phyloP scores from a whole-genome alignment of 2,329 filamentous ascomycete genomes.

The Escovopsis sp. region DNA sequence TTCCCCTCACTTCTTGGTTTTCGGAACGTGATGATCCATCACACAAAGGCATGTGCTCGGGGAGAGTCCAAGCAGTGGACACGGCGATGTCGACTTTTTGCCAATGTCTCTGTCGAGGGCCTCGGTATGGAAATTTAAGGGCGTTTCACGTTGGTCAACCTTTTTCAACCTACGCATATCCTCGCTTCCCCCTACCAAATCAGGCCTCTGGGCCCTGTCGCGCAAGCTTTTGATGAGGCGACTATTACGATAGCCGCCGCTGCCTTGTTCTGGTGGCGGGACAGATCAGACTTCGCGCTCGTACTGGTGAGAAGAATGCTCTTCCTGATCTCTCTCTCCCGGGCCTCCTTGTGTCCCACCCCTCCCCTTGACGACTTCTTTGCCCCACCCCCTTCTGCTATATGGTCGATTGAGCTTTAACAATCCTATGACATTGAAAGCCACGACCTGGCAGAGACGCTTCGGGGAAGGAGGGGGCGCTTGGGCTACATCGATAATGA shows the following conservation, averaged over 20 bases:
- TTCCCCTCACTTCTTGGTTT: conserved; percentile 1
- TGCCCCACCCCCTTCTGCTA: too few species aligned
- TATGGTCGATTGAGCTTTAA: too few species aligned
- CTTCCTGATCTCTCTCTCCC: too few species aligned
- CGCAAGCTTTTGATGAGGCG: conserved; percentile 3
- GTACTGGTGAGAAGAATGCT: background rate
- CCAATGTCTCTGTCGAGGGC: too few species aligned
- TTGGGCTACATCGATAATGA: too few species aligned
- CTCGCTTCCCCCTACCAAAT: conserved; percentile 18
- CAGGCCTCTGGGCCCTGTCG: conserved; percentile 1
- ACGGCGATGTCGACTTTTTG: too few species aligned
- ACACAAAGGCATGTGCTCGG: conserved; percentile 1
- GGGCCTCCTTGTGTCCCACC: too few species aligned
- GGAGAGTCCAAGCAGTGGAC: conserved; percentile 1
- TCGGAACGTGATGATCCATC: conserved; percentile 1
- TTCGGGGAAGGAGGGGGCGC: too few species aligned
- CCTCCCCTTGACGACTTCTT: too few species aligned
- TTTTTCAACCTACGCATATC: conserved; percentile 6
- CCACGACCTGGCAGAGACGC: too few species aligned
- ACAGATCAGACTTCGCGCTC: background rate
- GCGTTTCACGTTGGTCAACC: conserved; percentile 3
- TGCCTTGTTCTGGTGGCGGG: background rate
- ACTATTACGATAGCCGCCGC: conserved; percentile 4
- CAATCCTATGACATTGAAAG: too few species aligned
- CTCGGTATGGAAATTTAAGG: too few species aligned